Evolutionary conservation across 202 grass and related monocot species (phyloP).

Genomic region (Setaria italica): DNA sequence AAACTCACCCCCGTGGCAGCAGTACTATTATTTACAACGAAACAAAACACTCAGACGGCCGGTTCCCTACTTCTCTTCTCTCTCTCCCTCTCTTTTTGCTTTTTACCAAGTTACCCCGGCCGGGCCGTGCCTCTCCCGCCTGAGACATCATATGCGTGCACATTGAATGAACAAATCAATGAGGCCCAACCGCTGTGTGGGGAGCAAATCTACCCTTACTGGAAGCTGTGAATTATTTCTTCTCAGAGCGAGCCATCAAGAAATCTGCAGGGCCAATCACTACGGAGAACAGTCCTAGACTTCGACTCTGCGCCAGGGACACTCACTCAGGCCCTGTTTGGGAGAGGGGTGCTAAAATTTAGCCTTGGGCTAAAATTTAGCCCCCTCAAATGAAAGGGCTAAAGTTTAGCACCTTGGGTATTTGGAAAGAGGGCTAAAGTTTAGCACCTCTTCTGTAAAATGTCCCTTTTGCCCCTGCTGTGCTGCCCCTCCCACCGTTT

Average conservation of each 20-base stretch:
- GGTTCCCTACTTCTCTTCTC: not conserved
- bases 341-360: too few species aligned
- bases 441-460: too few species aligned
- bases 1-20: not conserved
- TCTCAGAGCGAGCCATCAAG: constrained; percentile 45
- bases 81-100: not conserved
- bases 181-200: constrained; percentile 47
- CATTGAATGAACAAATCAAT: constrained; percentile 52
- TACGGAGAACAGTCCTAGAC: constrained; percentile 43
- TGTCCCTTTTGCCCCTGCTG: too few species aligned
- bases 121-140: not conserved
- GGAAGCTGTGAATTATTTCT: constrained; percentile 44
- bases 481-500: too few species aligned
- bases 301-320: constrained; percentile 34
- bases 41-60: not conserved
- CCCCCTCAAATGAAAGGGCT: too few species aligned
- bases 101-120: constrained; percentile 52
- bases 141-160: not conserved
- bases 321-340: too few species aligned
- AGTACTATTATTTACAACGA: not conserved
- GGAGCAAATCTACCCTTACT: constrained; percentile 56
- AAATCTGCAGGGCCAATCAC: constrained; percentile 53
- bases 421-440: too few species aligned
- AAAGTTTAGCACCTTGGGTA: too few species aligned
- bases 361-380: too few species aligned